Percentiles rank a stretch among this genome's conserved stretches.
These are phyloP conservation scores for Ambrosia artemisiifolia DNA, from an alignment of 129 eudicot genomes.

Conservation along the genomic window DNA sequence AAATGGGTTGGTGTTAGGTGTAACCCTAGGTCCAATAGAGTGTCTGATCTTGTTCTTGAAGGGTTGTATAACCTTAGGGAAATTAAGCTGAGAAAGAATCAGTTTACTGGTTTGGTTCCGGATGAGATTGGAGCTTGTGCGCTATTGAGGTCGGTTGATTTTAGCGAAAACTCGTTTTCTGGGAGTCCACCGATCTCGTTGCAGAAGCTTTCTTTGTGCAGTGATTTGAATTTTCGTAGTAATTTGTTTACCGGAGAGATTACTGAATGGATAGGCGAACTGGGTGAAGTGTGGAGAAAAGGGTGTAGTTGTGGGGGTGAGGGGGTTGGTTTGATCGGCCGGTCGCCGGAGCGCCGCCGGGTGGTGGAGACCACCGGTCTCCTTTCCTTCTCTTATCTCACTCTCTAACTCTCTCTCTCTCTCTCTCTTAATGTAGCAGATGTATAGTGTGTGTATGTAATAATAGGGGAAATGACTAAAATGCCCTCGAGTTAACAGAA, in stretches of 20 bases:
- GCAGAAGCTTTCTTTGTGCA: conserved; percentile 65
- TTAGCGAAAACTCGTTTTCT: conserved; percentile 62
- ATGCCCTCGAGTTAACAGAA: too few relatives aligned
- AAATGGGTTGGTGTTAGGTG: conserved; percentile 73
- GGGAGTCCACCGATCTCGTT: conserved; percentile 62
- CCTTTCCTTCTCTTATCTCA: too few relatives aligned
- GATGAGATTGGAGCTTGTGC: conserved; percentile 69
- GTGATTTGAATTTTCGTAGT: conserved; percentile 35
- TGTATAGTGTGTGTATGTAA: too few relatives aligned
- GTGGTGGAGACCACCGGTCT: too few relatives aligned
- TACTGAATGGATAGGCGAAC: conserved; percentile 73
- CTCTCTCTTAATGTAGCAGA: too few relatives aligned
- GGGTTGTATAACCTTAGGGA: conserved; percentile 61
- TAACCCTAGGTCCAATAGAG: conserved; percentile 88
- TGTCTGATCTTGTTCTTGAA: conserved; percentile 67
- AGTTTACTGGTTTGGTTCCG: conserved; percentile 61
- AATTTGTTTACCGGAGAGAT: conserved; percentile 57
- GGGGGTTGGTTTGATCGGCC: too few relatives aligned
- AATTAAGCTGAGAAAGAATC: conserved; percentile 49
- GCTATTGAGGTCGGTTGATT: conserved; percentile 67
- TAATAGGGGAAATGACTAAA: too few relatives aligned
- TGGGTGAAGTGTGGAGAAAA: too few relatives aligned
- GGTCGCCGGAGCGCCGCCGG: too few relatives aligned
- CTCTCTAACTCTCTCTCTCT: too few relatives aligned
- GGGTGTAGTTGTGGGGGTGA: too few relatives aligned